These are phyloP conservation scores for Akanthomyces muscarius DNA, from an alignment of 2,329 filamentous ascomycete genomes.

Conservation along the genomic window DNA sequence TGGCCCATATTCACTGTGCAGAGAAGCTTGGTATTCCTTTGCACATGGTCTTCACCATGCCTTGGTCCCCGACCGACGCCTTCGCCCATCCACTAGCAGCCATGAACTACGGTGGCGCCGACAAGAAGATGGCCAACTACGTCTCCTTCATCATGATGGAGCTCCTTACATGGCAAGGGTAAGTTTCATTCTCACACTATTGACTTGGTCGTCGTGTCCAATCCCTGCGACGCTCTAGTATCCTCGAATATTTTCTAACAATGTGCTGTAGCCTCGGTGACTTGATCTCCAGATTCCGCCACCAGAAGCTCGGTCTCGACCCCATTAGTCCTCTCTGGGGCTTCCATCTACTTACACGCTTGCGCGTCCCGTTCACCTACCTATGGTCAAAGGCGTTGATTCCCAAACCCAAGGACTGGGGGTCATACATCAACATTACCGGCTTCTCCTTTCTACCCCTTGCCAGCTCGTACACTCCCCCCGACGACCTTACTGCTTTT, in stretches of 20 bases:
- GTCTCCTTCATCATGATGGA: conserved; percentile 67
- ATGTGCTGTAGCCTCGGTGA: conserved; percentile 50
- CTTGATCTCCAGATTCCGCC: conserved; percentile 66
- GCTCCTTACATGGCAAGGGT: conserved; percentile 70
- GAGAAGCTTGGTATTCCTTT: conserved; percentile 46
- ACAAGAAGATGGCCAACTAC: conserved; percentile 60
- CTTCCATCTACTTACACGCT: conserved; percentile 57
- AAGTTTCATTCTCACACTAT: conserved; percentile 10
- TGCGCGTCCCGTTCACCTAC: conserved; percentile 65
- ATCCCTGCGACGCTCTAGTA: not conserved
- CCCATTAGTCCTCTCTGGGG: conserved; percentile 63
- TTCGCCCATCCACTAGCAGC: conserved; percentile 68
- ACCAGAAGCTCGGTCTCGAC: conserved; percentile 58
- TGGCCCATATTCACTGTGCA: conserved; percentile 50
- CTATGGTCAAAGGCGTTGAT: conserved; percentile 66
- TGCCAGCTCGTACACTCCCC: conserved; percentile 49
- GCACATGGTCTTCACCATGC: conserved; percentile 60
- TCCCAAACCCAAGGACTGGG: conserved; percentile 63
- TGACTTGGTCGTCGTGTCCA: not conserved
- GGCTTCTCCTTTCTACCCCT: conserved; percentile 60
- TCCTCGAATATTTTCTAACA: not conserved
- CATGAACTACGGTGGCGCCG: conserved; percentile 53
- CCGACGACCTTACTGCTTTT: conserved; percentile 50
- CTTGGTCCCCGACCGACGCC: conserved; percentile 65
- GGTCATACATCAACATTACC: conserved; percentile 52